Conservation (phyloP, 2,329 filamentous ascomycete genomes). For the Macrophomina pseudophaseolina region DNA sequence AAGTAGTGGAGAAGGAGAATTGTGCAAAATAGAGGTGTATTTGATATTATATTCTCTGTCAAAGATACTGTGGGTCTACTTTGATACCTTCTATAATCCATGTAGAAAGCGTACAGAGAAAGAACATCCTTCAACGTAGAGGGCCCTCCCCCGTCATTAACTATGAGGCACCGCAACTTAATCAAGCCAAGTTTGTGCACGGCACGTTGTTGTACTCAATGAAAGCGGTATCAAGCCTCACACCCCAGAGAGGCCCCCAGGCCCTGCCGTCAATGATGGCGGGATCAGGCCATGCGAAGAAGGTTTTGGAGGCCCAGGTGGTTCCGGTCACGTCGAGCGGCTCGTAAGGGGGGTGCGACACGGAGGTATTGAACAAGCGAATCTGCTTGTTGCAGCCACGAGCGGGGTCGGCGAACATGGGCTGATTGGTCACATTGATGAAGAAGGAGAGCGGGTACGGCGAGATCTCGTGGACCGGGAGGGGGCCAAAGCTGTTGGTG, state of each 20-base stretch:
- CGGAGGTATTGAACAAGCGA: constrained; percentile 53
- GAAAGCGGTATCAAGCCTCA: constrained; percentile 46
- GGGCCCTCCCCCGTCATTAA: too few species aligned
- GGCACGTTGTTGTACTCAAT: constrained; percentile 47
- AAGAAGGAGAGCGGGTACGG: constrained; percentile 52
- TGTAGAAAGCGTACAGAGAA: too few species aligned
- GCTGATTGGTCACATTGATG: constrained; percentile 61
- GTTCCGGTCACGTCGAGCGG: constrained; percentile 43
- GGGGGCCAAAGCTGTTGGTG: not conserved
- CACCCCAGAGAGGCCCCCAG: constrained; percentile 40
- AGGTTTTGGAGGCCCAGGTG: constrained; percentile 37
- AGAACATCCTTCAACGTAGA: too few species aligned
- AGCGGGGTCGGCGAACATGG: constrained; percentile 49
- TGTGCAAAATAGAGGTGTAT: too few species aligned
- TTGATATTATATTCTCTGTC: too few species aligned
- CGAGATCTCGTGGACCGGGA: constrained; percentile 36
- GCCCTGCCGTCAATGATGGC: constrained; percentile 30
- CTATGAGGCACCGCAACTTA: too few species aligned
- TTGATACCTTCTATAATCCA: too few species aligned
- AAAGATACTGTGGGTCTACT: too few species aligned
- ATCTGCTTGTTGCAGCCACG: constrained; percentile 52
- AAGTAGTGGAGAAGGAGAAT: too few species aligned
- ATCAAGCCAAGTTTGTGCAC: constrained; percentile 32
- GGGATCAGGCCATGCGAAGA: constrained; percentile 31
- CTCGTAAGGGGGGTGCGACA: constrained; percentile 41